Base-by-base conservation (phyloP, 345 rosid genomes). In the Pistacia vera region DNA sequence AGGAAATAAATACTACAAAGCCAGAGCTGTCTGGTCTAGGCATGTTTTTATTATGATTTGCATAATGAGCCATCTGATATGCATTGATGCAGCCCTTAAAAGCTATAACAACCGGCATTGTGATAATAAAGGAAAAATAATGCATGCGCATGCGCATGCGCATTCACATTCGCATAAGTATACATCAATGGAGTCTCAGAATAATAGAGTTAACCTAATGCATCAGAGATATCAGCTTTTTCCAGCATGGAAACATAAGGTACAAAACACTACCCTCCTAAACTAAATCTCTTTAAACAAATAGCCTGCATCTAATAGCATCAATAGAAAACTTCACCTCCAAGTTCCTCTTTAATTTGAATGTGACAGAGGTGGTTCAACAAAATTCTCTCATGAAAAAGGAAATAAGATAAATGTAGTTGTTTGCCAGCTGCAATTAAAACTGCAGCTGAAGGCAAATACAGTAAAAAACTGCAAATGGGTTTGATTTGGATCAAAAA, bases 31-130 rank as follows among this genome's bases (percentile, higher is more conserved):
- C 54, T 57, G 36, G 11, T 71, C 74, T 13, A 22, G 20, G n/a
- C 74, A 56, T 56, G 25, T 17, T 68, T 52, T 52, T 11, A 48
- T 33, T 33, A 62, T 5, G 30, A 30, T 48, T 61, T 36, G 58
- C 76, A 63, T 62, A n/a, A 63, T 63, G 49, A 59, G 17, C 51
- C 17, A 11, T 62, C 60, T 30, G n/a, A 38, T 57, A 71, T 41
- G 54, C 48, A 38, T 36, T 18, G 46, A 30, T 30, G 46, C 68
- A 33, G 54, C 49, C 46, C 56, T 41, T 10, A 36, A 36, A 70
- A 36, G 18, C 38, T 70, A 56, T 11, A 63, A 48, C 66, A 48
- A 52, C 49, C 49, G 30, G 17, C 67, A 60, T 44, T 17, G 57
- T 56, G 49, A 20, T 28, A 72, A 44, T 22, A 13, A 59, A 59